Evolutionary conservation across 371 early-diverging fungal genomes (phyloP), one percentile per base, ranked within the genome.

Genomic region (Apophysomyces sp.): DNA sequence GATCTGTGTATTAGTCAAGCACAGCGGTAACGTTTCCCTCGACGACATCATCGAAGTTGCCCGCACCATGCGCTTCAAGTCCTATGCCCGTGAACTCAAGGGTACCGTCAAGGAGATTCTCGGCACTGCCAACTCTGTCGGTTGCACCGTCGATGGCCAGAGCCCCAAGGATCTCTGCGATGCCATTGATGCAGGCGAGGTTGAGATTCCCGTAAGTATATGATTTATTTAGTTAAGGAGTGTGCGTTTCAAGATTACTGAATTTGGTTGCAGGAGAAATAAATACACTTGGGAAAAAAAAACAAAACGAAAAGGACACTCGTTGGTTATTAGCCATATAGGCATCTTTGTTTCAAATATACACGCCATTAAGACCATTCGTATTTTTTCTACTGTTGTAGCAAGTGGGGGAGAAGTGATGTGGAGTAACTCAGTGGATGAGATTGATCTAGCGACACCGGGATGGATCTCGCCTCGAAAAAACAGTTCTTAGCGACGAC

Each of bases 51-150:
- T 97, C 68, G 96, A 97, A 68, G 89, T 99, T 73, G 99, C 99
- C 71, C 94, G 95, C 77, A 92, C 88, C 77, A 96, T 97, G 94
- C 90, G 91, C 66, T 80, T 67, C 89, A 98, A 96, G 91, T 97
- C 98, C 65, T 77, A 89, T 67, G 93, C 98, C 51, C 85, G 84
- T 75, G 82, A 83, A 68, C 86, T 99, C 68, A 75, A 85, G 63
- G 99, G 99, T 65, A 94, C 95, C 66, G 98, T 99, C 74, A 95
- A 96, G 88, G 97, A 99, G 84, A 95, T 99, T 62, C 91, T 99
- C 63, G 99, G 99, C 63, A 99, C 99, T 63, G 91, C 92, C 72
- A 89, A 92, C 91, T 96, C 99, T 51, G 95, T 99, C 65, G 99
- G 99, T 60, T 99, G 99, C 92, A 97, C 82, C 54, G 82, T 81